phyloP scores from a whole-genome alignment of 169 alveolate genomes.

The Babesia ovis region DNA sequence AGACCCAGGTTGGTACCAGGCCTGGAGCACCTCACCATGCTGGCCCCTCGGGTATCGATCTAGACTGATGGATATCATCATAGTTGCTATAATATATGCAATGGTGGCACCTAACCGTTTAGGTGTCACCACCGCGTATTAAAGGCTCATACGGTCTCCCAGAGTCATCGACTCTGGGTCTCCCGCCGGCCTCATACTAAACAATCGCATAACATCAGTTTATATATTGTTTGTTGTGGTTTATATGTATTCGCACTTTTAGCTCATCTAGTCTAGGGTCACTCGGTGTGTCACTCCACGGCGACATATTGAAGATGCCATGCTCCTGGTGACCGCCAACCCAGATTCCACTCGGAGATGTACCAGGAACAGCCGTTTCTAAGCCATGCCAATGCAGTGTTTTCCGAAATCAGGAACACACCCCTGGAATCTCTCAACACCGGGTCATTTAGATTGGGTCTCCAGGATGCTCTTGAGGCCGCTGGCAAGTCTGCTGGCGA shows the following conservation, averaged over 20 bases:
- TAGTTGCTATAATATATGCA: not conserved
- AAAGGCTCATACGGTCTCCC: too few species aligned
- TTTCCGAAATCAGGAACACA: constrained; percentile 50
- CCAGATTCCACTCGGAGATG: constrained; percentile 3
- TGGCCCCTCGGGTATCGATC: constrained; percentile 19
- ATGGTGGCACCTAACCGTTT: too few species aligned
- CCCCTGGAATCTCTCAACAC: constrained; percentile 61
- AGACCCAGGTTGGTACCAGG: not conserved
- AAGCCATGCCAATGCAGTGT: constrained; percentile 50
- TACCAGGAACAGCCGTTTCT: constrained; percentile 6
- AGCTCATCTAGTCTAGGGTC: too few species aligned
- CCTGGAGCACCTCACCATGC: constrained; percentile 1
- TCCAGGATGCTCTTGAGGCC: not conserved
- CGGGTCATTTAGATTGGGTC: constrained; percentile 14
- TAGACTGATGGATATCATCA: constrained; percentile 2
- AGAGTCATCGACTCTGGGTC: too few species aligned
- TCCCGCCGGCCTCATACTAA: too few species aligned
- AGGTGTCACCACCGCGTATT: too few species aligned
- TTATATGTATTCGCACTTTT: too few species aligned
- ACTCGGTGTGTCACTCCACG: too few species aligned
- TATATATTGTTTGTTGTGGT: too few species aligned
- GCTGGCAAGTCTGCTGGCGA: not conserved
- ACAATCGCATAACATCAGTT: too few species aligned
- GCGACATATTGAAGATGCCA: too few species aligned
- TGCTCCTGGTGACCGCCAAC: too few species aligned